Conservation (phyloP, 306 rosid genomes). For the Gynostemma pentaphyllum region DNA sequence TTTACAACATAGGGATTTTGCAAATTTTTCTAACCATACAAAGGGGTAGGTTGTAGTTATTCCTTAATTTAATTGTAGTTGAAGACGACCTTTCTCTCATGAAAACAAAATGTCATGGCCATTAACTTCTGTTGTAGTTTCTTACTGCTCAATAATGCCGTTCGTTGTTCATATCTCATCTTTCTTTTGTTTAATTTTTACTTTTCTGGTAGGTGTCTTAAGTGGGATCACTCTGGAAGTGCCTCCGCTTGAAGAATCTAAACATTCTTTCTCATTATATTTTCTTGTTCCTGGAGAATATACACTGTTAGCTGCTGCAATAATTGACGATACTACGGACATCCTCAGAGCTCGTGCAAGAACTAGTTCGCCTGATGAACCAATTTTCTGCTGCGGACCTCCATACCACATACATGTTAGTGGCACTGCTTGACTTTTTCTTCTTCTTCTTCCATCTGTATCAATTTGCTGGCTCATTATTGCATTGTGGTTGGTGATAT, state of each 20-base stretch:
- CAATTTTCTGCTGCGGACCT: constrained; percentile 89
- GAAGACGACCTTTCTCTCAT: not conserved
- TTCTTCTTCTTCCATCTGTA: not conserved
- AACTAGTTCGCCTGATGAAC: constrained; percentile 56
- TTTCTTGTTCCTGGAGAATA: constrained; percentile 93
- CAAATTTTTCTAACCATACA: too few species aligned
- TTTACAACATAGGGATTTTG: too few species aligned
- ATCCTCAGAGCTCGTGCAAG: constrained; percentile 78
- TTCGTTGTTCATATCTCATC: not conserved
- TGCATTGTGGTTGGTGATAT: not conserved
- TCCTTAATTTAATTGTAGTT: not conserved
- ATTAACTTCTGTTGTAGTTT: not conserved
- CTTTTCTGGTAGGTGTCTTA: constrained; percentile 48
- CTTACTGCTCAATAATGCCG: not conserved
- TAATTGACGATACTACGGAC: constrained; percentile 71
- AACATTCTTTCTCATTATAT: constrained; percentile 69
- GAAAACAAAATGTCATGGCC: not conserved
- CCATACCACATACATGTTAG: constrained; percentile 69
- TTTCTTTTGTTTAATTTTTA: not conserved
- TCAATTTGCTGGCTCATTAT: not conserved
- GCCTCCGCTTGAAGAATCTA: constrained; percentile 65
- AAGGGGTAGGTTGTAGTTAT: too few species aligned
- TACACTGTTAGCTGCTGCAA: constrained; percentile 63
- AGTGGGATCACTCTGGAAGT: constrained; percentile 63
- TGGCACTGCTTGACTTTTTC: constrained; percentile 37